Conservation (phyloP, 2,329 filamentous ascomycete genomes). For the Exophiala aquamarina region DNA sequence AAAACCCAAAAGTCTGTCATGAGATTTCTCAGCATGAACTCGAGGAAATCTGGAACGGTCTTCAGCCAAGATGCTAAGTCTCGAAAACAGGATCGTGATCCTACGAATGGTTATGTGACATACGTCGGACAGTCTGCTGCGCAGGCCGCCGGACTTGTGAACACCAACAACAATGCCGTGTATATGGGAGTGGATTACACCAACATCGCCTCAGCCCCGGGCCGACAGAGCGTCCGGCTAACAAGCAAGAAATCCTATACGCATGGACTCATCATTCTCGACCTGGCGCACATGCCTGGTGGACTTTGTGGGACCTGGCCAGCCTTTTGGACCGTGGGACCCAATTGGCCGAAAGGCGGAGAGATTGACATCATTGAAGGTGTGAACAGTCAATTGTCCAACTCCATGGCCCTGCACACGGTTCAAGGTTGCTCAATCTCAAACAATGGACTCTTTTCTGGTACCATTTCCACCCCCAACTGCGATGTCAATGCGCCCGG, state of each 20-base stretch:
- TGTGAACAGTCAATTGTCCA: conserved; percentile 62
- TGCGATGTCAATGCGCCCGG: conserved; percentile 54
- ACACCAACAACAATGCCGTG: conserved; percentile 55
- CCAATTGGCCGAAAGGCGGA: conserved; percentile 67
- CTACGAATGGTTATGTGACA: conserved; percentile 72
- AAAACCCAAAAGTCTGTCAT: no score
- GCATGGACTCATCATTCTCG: conserved; percentile 68
- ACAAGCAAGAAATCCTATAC: conserved; percentile 64
- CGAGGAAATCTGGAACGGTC: no score
- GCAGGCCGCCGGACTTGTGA: conserved; percentile 57
- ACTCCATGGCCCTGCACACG: conserved; percentile 70
- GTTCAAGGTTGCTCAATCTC: conserved; percentile 58
- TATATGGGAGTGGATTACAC: conserved; percentile 70
- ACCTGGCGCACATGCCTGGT: conserved; percentile 71
- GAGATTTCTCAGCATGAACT: no score
- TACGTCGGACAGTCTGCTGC: conserved; percentile 65
- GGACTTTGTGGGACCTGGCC: conserved; percentile 73
- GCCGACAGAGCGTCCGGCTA: conserved; percentile 70
- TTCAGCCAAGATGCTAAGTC: no score
- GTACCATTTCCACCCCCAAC: conserved; percentile 51
- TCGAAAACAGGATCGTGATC: conserved; percentile 53
- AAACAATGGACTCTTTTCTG: conserved; percentile 46
- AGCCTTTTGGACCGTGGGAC: conserved; percentile 63
- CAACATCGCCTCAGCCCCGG: conserved; percentile 55
- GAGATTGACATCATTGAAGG: conserved; percentile 83